phyloP scores from a whole-genome alignment of 257 asterid species.

The Striga asiatica region DNA sequence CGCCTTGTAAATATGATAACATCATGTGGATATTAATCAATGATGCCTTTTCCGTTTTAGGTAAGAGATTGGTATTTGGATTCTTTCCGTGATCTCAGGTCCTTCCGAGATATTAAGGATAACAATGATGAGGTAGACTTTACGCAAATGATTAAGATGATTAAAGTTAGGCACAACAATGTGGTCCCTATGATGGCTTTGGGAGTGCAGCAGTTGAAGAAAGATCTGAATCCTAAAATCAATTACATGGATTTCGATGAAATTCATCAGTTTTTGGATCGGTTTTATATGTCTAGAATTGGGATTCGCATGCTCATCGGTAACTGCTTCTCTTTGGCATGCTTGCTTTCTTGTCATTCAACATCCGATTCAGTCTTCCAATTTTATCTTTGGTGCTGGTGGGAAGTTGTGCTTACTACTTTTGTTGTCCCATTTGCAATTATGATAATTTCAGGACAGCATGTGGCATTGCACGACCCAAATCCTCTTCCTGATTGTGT shows the following conservation, averaged over 20 bases:
- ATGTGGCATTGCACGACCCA: conserved; percentile 89
- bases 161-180: conserved; percentile 91
- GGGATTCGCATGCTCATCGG: conserved; percentile 99
- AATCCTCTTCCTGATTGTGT: conserved; percentile 74
- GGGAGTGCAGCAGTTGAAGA: conserved; percentile 92
- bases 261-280: conserved; percentile 80
- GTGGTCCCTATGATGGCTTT: conserved; percentile 96
- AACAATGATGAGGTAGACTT: conserved; percentile 58
- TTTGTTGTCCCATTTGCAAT: conserved; percentile 2
- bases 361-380: background rate
- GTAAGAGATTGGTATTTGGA: conserved; percentile 91
- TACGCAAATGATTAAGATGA: conserved; percentile 76
- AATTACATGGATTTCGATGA: conserved; percentile 56
- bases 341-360: background rate
- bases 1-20: background rate
- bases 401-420: conserved; percentile 11
- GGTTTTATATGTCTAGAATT: conserved; percentile 87
- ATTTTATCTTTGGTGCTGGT: background rate
- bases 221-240: conserved; percentile 44
- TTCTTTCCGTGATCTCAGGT: conserved; percentile 83
- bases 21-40: background rate
- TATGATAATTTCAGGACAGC: conserved; percentile 88
- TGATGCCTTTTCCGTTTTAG: conserved; percentile 9
- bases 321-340: conserved; percentile 17
- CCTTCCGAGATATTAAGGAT: conserved; percentile 60